phyloP scores from a whole-genome alignment of 2,329 filamentous ascomycete species.

The Hypoxylon sp. region DNA sequence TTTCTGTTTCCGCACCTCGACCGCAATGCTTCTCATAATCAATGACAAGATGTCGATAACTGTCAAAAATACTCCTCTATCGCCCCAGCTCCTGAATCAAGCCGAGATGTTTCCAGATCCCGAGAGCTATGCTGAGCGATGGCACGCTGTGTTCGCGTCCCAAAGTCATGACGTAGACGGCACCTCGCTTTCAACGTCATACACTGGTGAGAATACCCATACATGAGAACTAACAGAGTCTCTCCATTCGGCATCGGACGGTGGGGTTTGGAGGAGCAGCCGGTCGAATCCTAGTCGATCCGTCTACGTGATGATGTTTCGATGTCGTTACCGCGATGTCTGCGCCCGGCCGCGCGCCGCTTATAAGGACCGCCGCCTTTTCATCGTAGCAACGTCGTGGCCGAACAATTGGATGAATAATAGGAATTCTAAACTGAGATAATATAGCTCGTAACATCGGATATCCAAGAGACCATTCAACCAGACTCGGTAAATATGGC shows the following conservation, averaged over 20 bases:
- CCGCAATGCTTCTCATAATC: too few relatives aligned
- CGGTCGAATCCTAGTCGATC: constrained; percentile 7
- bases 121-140: neutral
- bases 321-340: constrained; percentile 23
- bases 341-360: neutral
- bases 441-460: neutral
- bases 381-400: neutral
- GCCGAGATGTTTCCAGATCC: too few relatives aligned
- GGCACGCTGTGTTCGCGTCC: neutral
- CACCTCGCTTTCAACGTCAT: constrained; percentile 26
- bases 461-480: neutral
- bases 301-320: constrained; percentile 22
- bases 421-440: neutral
- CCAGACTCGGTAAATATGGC: constrained; percentile 54
- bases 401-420: neutral
- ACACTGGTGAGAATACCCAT: constrained; percentile 11
- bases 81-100: too few relatives aligned
- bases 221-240: constrained; percentile 1
- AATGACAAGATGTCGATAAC: too few relatives aligned
- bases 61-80: too few relatives aligned
- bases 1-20: too few relatives aligned
- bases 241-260: neutral
- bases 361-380: constrained; percentile 4
- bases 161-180: constrained; percentile 30
- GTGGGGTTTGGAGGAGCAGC: constrained; percentile 3